Conservation (phyloP, 2,329 filamentous ascomycete genomes). For the Penicillium frequentans region DNA sequence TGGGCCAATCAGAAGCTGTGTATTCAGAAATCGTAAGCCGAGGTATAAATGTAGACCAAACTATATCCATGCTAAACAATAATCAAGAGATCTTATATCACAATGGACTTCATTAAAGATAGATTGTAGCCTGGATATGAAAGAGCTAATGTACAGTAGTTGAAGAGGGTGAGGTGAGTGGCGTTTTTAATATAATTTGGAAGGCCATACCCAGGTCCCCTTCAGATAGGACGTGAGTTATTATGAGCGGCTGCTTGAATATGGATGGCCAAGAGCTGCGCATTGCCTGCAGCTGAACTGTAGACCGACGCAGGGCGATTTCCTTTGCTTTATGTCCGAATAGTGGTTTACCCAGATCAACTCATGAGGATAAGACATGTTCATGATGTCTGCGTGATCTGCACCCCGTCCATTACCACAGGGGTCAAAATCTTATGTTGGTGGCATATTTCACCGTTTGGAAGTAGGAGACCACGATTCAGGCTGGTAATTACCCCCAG, state of each 20-base stretch:
- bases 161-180: neutral
- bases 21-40: neutral
- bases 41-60: neutral
- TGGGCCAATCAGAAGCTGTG: neutral
- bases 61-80: neutral
- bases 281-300: neutral
- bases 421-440: neutral
- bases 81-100: no score
- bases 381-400: neutral
- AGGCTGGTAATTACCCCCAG: conserved; percentile 68
- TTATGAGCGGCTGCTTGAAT: neutral
- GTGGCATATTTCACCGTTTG: conserved; percentile 27
- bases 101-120: neutral
- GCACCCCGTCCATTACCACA: neutral
- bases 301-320: neutral
- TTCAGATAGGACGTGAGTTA: neutral
- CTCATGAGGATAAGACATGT: neutral
- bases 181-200: neutral
- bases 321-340: neutral
- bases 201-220: neutral
- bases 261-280: neutral
- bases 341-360: neutral
- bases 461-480: conserved; percentile 58
- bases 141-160: neutral
- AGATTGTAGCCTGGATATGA: neutral